phyloP scores from a whole-genome alignment of 139 green algal species.

The Chlamydomonas sp. region DNA sequence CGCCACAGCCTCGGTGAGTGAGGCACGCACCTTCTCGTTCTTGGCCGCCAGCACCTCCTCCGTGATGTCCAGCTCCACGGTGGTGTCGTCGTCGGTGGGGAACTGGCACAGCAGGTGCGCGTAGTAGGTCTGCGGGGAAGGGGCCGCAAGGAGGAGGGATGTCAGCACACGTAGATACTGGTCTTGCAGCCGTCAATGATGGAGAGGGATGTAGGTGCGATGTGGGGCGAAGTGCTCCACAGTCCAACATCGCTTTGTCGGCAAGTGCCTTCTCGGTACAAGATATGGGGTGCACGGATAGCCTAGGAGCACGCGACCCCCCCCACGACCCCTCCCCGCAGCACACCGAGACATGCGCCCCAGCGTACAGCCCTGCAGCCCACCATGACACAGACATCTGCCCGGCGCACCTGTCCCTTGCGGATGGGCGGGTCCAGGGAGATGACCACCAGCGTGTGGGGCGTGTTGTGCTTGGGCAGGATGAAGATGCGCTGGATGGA shows the following conservation, averaged over 20 bases:
- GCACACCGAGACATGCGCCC: too few species aligned
- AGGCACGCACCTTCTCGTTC: slow-evolving; percentile 78
- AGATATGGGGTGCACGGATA: too few species aligned
- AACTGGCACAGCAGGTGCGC: slow-evolving; percentile 93
- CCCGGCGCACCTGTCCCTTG: slow-evolving; percentile 72
- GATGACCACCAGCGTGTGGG: slow-evolving; percentile 92
- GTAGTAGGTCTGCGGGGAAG: slow-evolving; percentile 90
- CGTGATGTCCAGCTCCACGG: slow-evolving; percentile 83
- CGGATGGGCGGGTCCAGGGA: slow-evolving; percentile 94
- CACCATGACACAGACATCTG: neutral
- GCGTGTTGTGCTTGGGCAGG: slow-evolving; percentile 87
- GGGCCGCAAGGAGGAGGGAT: neutral
- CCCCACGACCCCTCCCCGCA: too few species aligned
- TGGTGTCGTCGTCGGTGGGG: slow-evolving; percentile 82
- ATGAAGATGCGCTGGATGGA: slow-evolving; percentile 90
- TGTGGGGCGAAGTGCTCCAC: too few species aligned
- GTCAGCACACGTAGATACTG: neutral
- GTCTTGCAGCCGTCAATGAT: neutral
- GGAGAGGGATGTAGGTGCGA: neutral
- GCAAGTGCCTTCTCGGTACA: too few species aligned
- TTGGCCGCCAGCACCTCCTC: slow-evolving; percentile 80
- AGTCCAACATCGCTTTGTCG: too few species aligned
- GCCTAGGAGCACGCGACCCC: too few species aligned
- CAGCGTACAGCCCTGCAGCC: neutral
- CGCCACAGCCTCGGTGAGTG: neutral